Evolutionary conservation across 2,329 filamentous ascomycete genomes (phyloP).

Genomic region (Colletotrichum chlorophyti): DNA sequence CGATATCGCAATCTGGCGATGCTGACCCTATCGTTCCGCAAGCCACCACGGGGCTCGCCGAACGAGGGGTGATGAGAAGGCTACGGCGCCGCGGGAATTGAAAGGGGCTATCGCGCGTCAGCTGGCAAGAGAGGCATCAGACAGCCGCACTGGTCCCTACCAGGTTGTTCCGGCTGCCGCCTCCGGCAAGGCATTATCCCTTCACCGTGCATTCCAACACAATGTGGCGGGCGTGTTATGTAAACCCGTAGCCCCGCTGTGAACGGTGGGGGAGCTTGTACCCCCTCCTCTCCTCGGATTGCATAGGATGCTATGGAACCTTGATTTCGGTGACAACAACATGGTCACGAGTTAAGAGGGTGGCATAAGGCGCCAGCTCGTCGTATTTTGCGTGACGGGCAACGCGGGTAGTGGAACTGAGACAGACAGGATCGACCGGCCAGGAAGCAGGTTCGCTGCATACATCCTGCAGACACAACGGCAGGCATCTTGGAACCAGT

Average conservation of each 20-base stretch:
- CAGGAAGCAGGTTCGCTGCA: not conserved
- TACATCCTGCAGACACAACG: conserved; percentile 10
- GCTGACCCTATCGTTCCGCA: not conserved
- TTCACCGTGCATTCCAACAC: not conserved
- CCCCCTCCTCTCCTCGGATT: not conserved
- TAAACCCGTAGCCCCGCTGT: too few species aligned
- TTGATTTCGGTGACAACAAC: too few species aligned
- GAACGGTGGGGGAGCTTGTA: not conserved
- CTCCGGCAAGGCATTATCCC: conserved; percentile 9
- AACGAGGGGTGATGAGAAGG: not conserved
- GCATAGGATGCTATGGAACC: conserved; percentile 3
- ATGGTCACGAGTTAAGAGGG: not conserved
- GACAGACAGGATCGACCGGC: conserved; percentile 1
- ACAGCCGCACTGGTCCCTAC: conserved; percentile 7
- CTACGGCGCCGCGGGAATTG: conserved; percentile 1
- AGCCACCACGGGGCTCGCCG: not conserved
- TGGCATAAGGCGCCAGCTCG: too few species aligned
- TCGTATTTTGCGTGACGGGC: not conserved
- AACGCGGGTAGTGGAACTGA: conserved; percentile 7
- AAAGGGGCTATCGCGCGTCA: too few species aligned
- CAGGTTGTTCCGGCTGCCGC: conserved; percentile 3
- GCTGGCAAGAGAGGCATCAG: too few species aligned
- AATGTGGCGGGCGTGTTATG: not conserved
- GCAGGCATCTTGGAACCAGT: not conserved
- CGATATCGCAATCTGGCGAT: not conserved